Evolutionary conservation across 139 green algal genomes (phyloP), one percentile per base, ranked within the genome.

Genomic region (Trebouxia sp.): DNA sequence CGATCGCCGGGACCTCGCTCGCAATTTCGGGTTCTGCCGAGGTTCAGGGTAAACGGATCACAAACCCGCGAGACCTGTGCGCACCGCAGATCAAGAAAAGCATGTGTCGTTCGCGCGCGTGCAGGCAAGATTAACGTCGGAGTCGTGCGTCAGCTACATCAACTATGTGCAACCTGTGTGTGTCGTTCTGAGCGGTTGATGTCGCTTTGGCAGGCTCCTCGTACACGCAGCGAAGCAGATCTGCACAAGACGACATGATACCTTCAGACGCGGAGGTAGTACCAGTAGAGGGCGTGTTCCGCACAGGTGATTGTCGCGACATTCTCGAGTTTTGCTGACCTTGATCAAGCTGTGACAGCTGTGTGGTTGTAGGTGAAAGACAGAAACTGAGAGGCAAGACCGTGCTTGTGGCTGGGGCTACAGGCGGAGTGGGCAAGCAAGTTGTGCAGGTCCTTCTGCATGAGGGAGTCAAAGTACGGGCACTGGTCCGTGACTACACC

Each of bases 371-470:
- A 77, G 69, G 41, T 35, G 39, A 53, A 39, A 77, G 42, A 3
- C 41, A 77, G 69, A 38, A 53, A 7, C 81, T 87, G 37, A 47
- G 24, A 12, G 84, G 65, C 0, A 65, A 87, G 26, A 87, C 85
- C 9, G 89, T 88, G 37, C 43, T 93, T 24, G 89, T 93, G 6
- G 84, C 86, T 20, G 90, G 90, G 12, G 90, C 90, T 5, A 93
- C 88, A 38, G 90, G 90, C 15, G 90, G 88, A 51, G 80, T 88
- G 22, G 90, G 90, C 39, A 86, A 75, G 43, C 65, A 67, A 15
- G 79, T 93, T 14, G 90, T 94, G 15, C 39, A 85, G 47, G 50
- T 81, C 32, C 84, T 94, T 9, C 58, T 65, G 0, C 66, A 65
- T n/a, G 70, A 87, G 50, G 88, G 88, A 37, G 79, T 92, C 15